A percentile compares a stretch with the other conserved stretches of the same genome.
These are phyloP conservation scores for Psilocybe subaeruginosa DNA, from an alignment of 768 basidiomycete genomes.

Conservation along the genomic window DNA sequence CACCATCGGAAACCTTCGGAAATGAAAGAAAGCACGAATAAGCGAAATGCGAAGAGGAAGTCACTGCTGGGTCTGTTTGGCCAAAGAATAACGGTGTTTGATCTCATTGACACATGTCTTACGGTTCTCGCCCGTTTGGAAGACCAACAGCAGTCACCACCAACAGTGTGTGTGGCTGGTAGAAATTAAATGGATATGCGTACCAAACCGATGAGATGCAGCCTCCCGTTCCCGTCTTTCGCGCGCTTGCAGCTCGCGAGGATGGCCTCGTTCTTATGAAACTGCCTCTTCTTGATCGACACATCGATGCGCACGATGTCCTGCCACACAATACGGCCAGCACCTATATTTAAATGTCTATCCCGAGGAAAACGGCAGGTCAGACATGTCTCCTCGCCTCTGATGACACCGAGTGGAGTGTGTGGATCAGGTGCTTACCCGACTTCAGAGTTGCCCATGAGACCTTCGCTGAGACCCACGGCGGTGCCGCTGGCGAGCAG, in stretches of 20 bases:
- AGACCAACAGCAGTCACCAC: too few relatives aligned
- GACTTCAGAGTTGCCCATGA: conserved; percentile 99
- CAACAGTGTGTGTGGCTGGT: too few relatives aligned
- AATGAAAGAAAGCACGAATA: not conserved
- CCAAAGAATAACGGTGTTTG: too few relatives aligned
- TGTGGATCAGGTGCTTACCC: conserved; percentile 57
- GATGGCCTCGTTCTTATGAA: conserved; percentile 78
- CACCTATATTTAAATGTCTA: conserved; percentile 96
- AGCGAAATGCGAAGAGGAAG: too few relatives aligned
- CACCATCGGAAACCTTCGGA: conserved; percentile 85
- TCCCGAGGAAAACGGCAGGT: not conserved
- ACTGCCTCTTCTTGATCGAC: conserved; percentile 84
- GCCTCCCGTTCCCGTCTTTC: conserved; percentile 78
- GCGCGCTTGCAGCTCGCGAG: conserved; percentile 76
- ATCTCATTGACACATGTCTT: too few relatives aligned
- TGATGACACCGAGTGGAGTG: conserved; percentile 3
- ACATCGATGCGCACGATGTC: conserved; percentile 97
- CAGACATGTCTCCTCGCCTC: not conserved
- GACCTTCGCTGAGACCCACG: conserved; percentile 89
- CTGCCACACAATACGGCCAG: conserved; percentile 95
- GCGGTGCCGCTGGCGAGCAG: conserved; percentile 89
- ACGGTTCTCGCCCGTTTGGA: too few relatives aligned
- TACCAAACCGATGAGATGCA: conserved; percentile 90
- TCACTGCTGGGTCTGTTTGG: too few relatives aligned
- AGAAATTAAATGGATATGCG: conserved; percentile 14